Conservation (phyloP, 805 yeast genomes). For the Yamadazyma kitorensis region DNA sequence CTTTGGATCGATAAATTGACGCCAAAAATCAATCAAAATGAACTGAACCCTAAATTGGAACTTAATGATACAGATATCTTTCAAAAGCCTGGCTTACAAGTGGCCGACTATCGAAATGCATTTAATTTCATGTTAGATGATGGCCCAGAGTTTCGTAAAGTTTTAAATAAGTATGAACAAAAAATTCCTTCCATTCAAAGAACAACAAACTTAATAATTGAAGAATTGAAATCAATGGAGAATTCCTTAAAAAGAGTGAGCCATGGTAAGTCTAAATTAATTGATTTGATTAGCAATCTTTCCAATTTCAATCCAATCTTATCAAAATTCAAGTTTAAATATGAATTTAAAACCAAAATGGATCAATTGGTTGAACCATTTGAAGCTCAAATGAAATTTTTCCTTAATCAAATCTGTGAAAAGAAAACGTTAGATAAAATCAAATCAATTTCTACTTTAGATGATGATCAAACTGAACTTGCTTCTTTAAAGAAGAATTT, state of each 20-base stretch:
- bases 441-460: constrained; percentile 10
- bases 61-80: too few species aligned
- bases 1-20: constrained; percentile 28
- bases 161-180: constrained; percentile 30
- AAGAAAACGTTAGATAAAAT: constrained; percentile 27
- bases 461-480: constrained; percentile 20
- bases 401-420: constrained; percentile 28
- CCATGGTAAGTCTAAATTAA: constrained; percentile 17
- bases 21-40: too few species aligned
- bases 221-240: constrained; percentile 32
- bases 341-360: constrained; percentile 24
- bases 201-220: constrained; percentile 21
- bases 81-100: constrained; percentile 4
- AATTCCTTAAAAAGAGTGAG: constrained; percentile 19
- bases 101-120: constrained; percentile 24
- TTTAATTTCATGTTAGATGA: constrained; percentile 38
- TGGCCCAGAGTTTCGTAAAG: constrained; percentile 41
- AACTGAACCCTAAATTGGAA: too few species aligned
- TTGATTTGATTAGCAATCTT: constrained; percentile 22
- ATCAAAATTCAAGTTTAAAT: constrained; percentile 20
- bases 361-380: constrained; percentile 29
- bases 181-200: constrained; percentile 26
- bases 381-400: constrained; percentile 27
- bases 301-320: constrained; percentile 24
- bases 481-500: constrained; percentile 28